Percentiles rank a stretch among this genome's conserved stretches.
Evolutionary conservation across 2,329 filamentous ascomycete species (phyloP).

Genomic region (Ascochyta viciae-villosae): DNA sequence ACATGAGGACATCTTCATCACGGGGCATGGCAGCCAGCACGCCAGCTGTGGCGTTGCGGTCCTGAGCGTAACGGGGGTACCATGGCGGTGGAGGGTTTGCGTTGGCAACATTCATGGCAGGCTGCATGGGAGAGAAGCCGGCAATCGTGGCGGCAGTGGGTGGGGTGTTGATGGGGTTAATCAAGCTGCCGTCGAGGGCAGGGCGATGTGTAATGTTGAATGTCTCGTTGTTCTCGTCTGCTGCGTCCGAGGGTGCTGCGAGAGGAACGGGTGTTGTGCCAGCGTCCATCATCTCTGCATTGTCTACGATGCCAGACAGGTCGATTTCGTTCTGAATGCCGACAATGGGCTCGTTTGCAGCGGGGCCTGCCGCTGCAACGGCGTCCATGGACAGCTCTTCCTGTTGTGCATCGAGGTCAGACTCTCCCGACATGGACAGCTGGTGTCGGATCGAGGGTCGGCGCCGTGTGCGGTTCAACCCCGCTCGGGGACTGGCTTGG

Average conservation of each 20-base stretch:
- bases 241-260: constrained; percentile 80
- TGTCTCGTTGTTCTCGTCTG: constrained; percentile 75
- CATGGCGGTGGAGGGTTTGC: constrained; percentile 80
- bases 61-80: constrained; percentile 80
- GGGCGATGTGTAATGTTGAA: constrained; percentile 94
- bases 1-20: constrained; percentile 98
- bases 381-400: constrained; percentile 85
- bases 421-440: constrained; percentile 82
- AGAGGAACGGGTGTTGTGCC: constrained; percentile 75
- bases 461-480: constrained; percentile 64
- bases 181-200: constrained; percentile 83
- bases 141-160: constrained; percentile 69
- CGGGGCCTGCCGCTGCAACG: constrained; percentile 77
- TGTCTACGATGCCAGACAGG: constrained; percentile 86
- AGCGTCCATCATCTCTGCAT: constrained; percentile 76
- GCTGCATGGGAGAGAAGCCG: constrained; percentile 76
- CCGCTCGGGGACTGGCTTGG: constrained; percentile 51
- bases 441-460: constrained; percentile 90
- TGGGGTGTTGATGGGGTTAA: constrained; percentile 69
- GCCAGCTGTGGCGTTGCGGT: constrained; percentile 70
- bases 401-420: constrained; percentile 78
- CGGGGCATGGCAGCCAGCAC: constrained; percentile 91
- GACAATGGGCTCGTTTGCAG: constrained; percentile 69
- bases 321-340: constrained; percentile 84
- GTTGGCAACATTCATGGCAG: constrained; percentile 69